Evolutionary conservation across 1,284 basidiomycete species (phyloP), one percentile per base, ranked within the genome.

Genomic region (Xerocomus amazonicus): DNA sequence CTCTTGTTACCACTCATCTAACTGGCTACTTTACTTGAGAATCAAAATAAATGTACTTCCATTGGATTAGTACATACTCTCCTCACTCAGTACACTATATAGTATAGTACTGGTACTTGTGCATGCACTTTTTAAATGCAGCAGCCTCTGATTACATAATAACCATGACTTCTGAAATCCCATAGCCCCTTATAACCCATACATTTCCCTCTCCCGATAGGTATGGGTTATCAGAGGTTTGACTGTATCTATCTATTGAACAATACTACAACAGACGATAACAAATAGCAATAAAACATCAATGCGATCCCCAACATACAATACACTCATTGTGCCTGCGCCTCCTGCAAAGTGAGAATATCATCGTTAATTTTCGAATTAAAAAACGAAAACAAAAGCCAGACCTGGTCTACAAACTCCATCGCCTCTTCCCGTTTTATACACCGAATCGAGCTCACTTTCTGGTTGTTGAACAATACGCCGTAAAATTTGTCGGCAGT

Each of bases 401-500:
- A 27, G 48, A 82, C 84, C 77, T 89, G 86, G 65, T 94, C 92
- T 23, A 95, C 90, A 67, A 95, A 95, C 61, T 91, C 84, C 76
- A 85, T 82, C 3, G 92, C 92, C 59, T 95, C 89, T 59, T 90
- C 90, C 40, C 84, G 77, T 56, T 82, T 85, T 68, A 94, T 95
- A 33, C 79, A 75, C 44, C 87, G 79, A 50, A 96, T 92, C 4
- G 87, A 90, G 52, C 89, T 92, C 55, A 99, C 80, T 70, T 99
- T 99, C 64, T 95, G 90, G 59, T 89, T 91, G 69, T 96, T 93
- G 74, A 98, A 99, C 54, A 97, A 75, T n/a, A 99, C 97, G n/a
- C 97, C 97, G 58, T 97, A 98, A 67, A 95, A 97, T 65, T 95
- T 92, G 69, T 97, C 92, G 0, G 95, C 94, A 2, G 90, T 87